These are phyloP conservation scores for Argentina anserina DNA, from an alignment of 306 rosid genomes.

Conservation along the genomic window DNA sequence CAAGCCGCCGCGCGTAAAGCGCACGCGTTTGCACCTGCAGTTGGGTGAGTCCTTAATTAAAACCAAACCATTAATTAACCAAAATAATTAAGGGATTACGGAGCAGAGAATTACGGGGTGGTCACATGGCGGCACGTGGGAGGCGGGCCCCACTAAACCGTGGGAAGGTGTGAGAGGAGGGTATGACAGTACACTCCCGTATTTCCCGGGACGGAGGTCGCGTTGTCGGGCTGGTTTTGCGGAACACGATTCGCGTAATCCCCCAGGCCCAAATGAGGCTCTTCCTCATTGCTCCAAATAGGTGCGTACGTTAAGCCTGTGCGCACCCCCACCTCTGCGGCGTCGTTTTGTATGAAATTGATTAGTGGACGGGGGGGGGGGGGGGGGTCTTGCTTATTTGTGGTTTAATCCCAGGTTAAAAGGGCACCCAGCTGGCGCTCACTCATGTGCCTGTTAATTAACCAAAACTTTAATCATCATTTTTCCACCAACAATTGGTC, in stretches of 20 bases:
- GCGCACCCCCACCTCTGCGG: neutral
- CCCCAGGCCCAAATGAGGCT: constrained; percentile 2
- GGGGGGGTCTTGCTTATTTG: neutral
- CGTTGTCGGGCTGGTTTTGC: constrained; percentile 35
- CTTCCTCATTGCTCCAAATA: neutral
- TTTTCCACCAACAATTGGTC: neutral
- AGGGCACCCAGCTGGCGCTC: constrained; percentile 51
- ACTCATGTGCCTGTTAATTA: constrained; percentile 22
- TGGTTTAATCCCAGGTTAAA: neutral
- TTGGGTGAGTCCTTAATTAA: neutral
- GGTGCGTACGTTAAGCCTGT: neutral
- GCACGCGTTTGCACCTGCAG: neutral
- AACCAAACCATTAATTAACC: neutral
- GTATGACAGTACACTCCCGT: constrained; percentile 37
- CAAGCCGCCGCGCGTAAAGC: neutral
- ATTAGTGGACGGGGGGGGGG: constrained; percentile 12
- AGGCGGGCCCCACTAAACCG: constrained; percentile 38
- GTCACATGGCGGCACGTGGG: constrained; percentile 63
- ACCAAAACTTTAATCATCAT: constrained; percentile 19
- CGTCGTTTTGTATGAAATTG: neutral
- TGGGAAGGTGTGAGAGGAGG: constrained; percentile 18
- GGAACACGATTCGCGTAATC: constrained; percentile 17
- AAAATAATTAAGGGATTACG: neutral
- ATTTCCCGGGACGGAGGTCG: constrained; percentile 50
- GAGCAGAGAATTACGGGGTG: constrained; percentile 13